Percentiles rank a stretch among this genome's conserved stretches.
Evolutionary conservation across 805 yeast genomes (phyloP).

Genomic region (Pichia nakasei): DNA sequence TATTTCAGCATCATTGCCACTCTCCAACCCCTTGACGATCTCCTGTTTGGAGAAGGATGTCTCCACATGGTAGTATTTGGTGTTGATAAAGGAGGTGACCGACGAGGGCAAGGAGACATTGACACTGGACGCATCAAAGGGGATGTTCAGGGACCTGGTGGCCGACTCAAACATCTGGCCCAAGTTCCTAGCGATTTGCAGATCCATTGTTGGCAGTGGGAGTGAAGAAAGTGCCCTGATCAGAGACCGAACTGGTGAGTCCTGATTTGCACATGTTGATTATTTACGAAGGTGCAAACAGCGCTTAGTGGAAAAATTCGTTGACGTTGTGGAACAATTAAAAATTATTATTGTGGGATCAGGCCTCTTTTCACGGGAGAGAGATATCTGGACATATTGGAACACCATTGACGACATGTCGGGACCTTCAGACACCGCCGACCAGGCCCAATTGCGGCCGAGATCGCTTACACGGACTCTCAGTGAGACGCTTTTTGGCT

Average conservation of each 20-base stretch:
- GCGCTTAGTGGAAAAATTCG: too few relatives aligned
- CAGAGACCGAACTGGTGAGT: too few relatives aligned
- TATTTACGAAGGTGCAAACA: too few relatives aligned
- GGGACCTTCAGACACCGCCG: too few relatives aligned
- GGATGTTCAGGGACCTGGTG: constrained; percentile 7
- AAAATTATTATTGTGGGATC: too few relatives aligned
- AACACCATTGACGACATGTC: too few relatives aligned
- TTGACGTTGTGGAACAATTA: too few relatives aligned
- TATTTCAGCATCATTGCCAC: constrained; percentile 58
- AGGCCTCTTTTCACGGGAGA: too few relatives aligned
- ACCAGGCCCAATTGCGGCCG: neutral
- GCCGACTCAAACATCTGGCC: constrained; percentile 16
- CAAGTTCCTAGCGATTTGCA: constrained; percentile 12
- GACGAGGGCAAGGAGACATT: constrained; percentile 15
- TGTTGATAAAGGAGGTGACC: constrained; percentile 17
- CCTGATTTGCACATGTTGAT: too few relatives aligned
- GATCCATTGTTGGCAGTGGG: constrained; percentile 15
- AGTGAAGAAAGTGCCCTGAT: too few relatives aligned
- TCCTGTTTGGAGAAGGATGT: constrained; percentile 47
- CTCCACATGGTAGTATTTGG: constrained; percentile 15
- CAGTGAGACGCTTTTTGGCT: constrained; percentile 12
- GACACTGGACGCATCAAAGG: constrained; percentile 11
- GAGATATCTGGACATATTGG: too few relatives aligned
- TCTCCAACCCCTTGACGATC: constrained; percentile 54
- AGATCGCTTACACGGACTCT: constrained; percentile 9